Evolutionary conservation across 768 basidiomycete species (phyloP), one percentile per base, ranked within the genome.

Genomic region (Podaxis rugospora): DNA sequence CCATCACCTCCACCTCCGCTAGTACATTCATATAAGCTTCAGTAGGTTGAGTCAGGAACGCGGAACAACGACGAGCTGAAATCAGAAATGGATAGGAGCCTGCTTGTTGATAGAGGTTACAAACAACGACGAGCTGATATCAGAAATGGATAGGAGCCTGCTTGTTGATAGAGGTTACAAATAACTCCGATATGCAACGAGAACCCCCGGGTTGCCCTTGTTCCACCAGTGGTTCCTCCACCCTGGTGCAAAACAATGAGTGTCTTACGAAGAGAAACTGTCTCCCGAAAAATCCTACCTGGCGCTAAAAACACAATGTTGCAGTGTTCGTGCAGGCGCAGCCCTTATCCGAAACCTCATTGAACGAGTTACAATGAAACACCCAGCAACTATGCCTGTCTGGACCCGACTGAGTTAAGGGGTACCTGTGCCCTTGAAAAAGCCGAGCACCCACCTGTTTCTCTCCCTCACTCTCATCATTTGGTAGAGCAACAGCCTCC

Each of bases 301-400:
- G 21, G 78, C 79, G 40, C 75, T 80, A 51, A 81, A 79, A 14
- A 68, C 59, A 32, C 76, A 63, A 27, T 68, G 65, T 35, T 71
- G 74, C 6, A 58, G 63, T 7, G 65, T 69, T 56, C 78, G 74
- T 7, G 76, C 80, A 5, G 73, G 74, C 2, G 62, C 61, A 9
- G 62, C 81, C 21, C 80, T 75, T 14, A 82, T 73, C 6, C 75
- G 70, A 61, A 78, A 75, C 47, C 74, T 76, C 49, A 78, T 57
- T 2, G 70, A 69, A 23, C 76, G 77, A 27, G 74, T 77, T 50
- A 78, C 70, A 62, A 75, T 65, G 40, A 79, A 69, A 51, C 67
- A 64, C 0, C 81, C 80, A 3, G 76, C 74, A 2, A 81, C 74
- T 51, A 79, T 69, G 3, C 70, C 67, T 1, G 67, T 66, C 77